These are phyloP conservation scores for Ogataea henricii DNA, from an alignment of 805 yeast species.

Conservation along the genomic window DNA sequence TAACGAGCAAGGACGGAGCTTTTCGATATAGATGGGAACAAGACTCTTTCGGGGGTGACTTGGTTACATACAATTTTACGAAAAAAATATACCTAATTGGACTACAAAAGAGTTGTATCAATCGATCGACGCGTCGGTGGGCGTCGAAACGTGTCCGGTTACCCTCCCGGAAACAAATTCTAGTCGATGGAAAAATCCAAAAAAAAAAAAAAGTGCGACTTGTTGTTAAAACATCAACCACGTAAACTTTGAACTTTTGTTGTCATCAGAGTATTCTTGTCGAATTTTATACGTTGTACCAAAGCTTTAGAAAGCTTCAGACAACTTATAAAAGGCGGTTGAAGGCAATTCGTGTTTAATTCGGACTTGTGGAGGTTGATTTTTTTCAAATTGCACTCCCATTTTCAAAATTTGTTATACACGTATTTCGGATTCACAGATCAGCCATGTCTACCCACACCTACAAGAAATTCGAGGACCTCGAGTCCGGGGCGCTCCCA, in stretches of 20 bases:
- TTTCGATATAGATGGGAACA: too few species aligned
- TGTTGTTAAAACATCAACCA: slow-evolving; percentile 5
- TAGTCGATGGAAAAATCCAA: too few species aligned
- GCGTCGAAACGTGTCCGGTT: neutral
- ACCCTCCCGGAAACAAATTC: neutral
- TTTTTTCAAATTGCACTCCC: too few species aligned
- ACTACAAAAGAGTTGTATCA: too few species aligned
- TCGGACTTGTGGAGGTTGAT: slow-evolving; percentile 1
- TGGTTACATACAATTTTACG: too few species aligned
- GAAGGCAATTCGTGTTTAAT: neutral
- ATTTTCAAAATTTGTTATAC: neutral
- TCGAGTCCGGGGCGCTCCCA: slow-evolving; percentile 66
- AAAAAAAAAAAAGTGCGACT: slow-evolving; percentile 4
- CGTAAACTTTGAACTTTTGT: neutral
- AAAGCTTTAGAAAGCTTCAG: too few species aligned
- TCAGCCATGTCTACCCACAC: slow-evolving; percentile 73
- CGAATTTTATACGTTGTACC: too few species aligned
- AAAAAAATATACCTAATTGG: too few species aligned
- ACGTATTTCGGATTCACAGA: slow-evolving; percentile 9
- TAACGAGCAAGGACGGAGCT: too few species aligned
- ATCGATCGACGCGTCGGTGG: neutral
- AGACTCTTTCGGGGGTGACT: too few species aligned
- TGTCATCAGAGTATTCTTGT: too few species aligned
- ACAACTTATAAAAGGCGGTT: neutral
- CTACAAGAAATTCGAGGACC: slow-evolving; percentile 82